Evolutionary conservation across 1,284 basidiomycete species (phyloP).

Genomic region (Stereum hirsutum): DNA sequence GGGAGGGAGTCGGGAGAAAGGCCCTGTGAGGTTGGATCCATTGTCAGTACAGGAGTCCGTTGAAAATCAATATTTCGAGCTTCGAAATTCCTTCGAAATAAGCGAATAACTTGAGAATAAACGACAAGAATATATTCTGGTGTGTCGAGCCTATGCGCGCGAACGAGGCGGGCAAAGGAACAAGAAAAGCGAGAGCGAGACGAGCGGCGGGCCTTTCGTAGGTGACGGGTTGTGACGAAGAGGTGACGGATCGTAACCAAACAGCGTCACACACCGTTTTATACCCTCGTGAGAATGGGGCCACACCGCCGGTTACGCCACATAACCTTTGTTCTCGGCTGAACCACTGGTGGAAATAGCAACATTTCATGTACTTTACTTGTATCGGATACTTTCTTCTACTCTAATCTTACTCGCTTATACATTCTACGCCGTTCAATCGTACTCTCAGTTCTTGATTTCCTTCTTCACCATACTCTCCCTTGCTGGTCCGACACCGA

Average conservation of each 20-base stretch:
- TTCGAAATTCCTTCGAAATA: no score
- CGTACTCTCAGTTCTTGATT: slow-evolving; percentile 2
- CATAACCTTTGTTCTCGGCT: no score
- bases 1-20: slow-evolving; percentile 13
- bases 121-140: slow-evolving; percentile 6
- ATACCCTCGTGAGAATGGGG: no score
- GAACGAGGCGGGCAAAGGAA: no score
- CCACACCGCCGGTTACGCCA: no score
- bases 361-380: no score
- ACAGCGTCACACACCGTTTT: slow-evolving; percentile 23
- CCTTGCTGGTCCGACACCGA: slow-evolving; percentile 82
- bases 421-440: neutral
- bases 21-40: slow-evolving; percentile 21
- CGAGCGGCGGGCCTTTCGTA: slow-evolving; percentile 4
- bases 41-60: no score
- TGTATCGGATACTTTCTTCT: neutral
- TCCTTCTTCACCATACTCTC: slow-evolving; percentile 64
- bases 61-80: no score
- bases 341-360: neutral
- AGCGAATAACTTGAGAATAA: slow-evolving; percentile 5
- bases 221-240: slow-evolving; percentile 30
- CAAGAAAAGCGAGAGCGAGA: no score
- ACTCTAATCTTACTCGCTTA: neutral
- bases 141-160: no score
- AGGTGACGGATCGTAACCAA: slow-evolving; percentile 26